phyloP scores from a whole-genome alignment of 1,284 basidiomycete species.

The Coniferiporia sulphurascens region DNA sequence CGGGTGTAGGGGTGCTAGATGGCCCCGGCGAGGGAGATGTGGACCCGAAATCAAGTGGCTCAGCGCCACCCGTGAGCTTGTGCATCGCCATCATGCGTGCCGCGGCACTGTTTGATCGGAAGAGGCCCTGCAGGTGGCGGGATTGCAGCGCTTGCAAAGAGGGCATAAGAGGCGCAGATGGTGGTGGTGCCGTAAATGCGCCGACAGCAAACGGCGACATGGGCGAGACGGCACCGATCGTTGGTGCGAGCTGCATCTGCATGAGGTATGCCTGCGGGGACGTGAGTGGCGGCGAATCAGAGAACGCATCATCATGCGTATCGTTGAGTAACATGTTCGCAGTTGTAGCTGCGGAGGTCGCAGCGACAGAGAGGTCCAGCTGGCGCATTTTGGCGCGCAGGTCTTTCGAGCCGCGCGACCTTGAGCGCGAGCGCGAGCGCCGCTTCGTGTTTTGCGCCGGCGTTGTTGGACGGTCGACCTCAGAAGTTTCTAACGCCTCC shows the following conservation, averaged over 20 bases:
- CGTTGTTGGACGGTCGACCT: slow-evolving; percentile 25
- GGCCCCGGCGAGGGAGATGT: slow-evolving; percentile 36
- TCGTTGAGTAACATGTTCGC: neutral
- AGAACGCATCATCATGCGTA: slow-evolving; percentile 13
- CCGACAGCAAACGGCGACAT: slow-evolving; percentile 12
- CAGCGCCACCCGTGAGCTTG: slow-evolving; percentile 64
- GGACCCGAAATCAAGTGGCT: slow-evolving; percentile 42
- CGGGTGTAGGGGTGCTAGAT: slow-evolving; percentile 39
- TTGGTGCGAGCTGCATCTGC: slow-evolving; percentile 31
- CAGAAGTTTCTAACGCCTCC: slow-evolving; percentile 19
- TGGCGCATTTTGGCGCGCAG: slow-evolving; percentile 47
- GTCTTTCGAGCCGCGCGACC: slow-evolving; percentile 71
- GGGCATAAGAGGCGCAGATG: slow-evolving; percentile 37
- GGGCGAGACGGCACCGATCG: slow-evolving; percentile 1
- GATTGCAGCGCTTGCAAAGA: slow-evolving; percentile 62
- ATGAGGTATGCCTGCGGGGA: slow-evolving; percentile 15
- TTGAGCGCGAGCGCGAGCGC: slow-evolving; percentile 68
- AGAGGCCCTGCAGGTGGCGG: slow-evolving; percentile 46
- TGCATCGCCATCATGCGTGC: slow-evolving; percentile 67
- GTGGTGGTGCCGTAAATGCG: neutral
- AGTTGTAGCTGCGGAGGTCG: neutral
- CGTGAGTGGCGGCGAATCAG: slow-evolving; percentile 8
- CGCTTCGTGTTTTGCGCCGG: slow-evolving; percentile 43
- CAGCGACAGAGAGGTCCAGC: slow-evolving; percentile 10
- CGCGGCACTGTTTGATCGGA: slow-evolving; percentile 73